Conservation (phyloP, 2,329 filamentous ascomycete genomes). For the Paraphaeosphaeria minitans region DNA sequence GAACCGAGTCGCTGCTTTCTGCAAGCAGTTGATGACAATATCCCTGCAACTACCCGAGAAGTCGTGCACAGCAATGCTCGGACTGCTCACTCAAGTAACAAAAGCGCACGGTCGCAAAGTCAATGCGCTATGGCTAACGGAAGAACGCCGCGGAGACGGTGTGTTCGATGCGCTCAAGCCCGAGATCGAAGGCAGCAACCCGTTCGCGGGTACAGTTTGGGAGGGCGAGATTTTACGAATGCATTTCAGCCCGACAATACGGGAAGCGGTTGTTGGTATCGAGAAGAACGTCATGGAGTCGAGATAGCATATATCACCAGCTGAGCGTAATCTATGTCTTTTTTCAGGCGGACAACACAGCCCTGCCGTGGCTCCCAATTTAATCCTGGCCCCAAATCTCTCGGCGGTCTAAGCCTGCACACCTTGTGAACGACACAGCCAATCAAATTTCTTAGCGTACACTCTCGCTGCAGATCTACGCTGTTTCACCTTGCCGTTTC, state of each 20-base stretch:
- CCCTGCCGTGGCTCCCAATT: background rate
- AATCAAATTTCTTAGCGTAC: background rate
- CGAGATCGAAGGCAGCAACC: conserved; percentile 84
- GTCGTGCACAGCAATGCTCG: conserved; percentile 78
- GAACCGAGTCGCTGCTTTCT: conserved; percentile 84
- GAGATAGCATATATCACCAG: conserved; percentile 16
- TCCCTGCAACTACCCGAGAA: conserved; percentile 90
- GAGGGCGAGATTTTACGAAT: conserved; percentile 84
- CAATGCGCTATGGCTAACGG: conserved; percentile 87
- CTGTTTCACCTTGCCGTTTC: background rate
- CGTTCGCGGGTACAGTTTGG: conserved; percentile 89
- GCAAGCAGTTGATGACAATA: conserved; percentile 84
- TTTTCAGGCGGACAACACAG: background rate
- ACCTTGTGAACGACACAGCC: background rate
- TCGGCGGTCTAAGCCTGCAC: background rate
- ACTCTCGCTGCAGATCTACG: background rate
- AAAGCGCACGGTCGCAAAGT: conserved; percentile 84
- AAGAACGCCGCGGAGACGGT: conserved; percentile 90
- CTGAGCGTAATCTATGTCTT: background rate
- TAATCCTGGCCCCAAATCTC: background rate
- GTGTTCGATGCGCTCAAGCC: conserved; percentile 73
- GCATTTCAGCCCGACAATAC: conserved; percentile 86
- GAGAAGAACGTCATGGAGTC: conserved; percentile 42
- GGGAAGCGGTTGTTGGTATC: conserved; percentile 65
- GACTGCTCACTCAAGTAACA: conserved; percentile 76